Percentiles rank a stretch among this genome's conserved stretches.
phyloP scores from a whole-genome alignment of 2,329 filamentous ascomycete genomes.

The Rutstroemia sp. region DNA sequence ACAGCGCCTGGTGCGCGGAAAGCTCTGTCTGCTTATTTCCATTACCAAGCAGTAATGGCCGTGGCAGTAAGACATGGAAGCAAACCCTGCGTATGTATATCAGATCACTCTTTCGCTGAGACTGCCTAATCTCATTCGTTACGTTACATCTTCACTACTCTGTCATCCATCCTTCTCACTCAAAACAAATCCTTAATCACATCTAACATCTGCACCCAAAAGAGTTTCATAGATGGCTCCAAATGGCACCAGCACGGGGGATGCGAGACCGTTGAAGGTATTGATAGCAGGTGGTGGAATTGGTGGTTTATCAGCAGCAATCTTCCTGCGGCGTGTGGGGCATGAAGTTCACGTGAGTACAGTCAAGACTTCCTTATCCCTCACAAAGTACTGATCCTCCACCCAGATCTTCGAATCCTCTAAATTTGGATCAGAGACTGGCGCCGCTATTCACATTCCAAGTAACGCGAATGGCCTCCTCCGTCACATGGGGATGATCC shows the following conservation, averaged over 20 bases:
- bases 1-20: neutral
- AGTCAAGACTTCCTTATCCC: too few species aligned
- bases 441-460: constrained; percentile 55
- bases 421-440: constrained; percentile 45
- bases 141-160: too few species aligned
- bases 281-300: constrained; percentile 35
- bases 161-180: neutral
- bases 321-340: constrained; percentile 29
- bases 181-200: too few species aligned
- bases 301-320: constrained; percentile 45
- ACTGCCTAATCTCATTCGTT: too few species aligned
- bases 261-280: constrained; percentile 9
- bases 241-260: neutral
- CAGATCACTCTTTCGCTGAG: neutral
- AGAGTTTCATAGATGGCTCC: neutral
- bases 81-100: neutral
- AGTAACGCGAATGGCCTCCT: constrained; percentile 55
- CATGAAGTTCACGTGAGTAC: constrained; percentile 14
- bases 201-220: neutral
- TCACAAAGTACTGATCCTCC: neutral
- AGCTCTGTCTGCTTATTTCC: neutral
- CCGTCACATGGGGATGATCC: constrained; percentile 35
- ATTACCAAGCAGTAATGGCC: too few species aligned
- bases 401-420: constrained; percentile 48
- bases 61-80: neutral